Evolutionary conservation across 2,329 filamentous ascomycete species (phyloP), one percentile per base, ranked within the genome.

Genomic region (Ceratocystis colombiana): DNA sequence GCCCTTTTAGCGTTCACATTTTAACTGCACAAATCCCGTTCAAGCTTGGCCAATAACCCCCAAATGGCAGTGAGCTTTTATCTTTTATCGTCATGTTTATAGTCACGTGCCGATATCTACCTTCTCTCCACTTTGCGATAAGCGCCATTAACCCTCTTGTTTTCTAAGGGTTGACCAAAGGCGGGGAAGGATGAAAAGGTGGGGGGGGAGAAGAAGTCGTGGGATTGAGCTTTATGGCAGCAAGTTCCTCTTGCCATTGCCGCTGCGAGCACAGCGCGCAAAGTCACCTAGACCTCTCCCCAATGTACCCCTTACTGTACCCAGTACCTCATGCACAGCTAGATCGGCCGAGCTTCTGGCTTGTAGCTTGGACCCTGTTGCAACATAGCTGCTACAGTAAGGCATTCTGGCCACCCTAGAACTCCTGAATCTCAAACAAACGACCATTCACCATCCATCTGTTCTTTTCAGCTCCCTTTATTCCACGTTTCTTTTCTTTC

Each of bases 401-500:
- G 10, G 20, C 48, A 20, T 5, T 10, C 48, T 3, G 20, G 20
- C 48, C 20, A 53, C n/a, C n/a, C 46, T 22, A 50, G 5, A 53
- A 53, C 48, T 53, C 48, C 20, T 53, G 48, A 53, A 25, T 53
- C 48, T 53, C 48, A 53, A 53, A 53, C 48, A 57, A 41, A 41
- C 12, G 37, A 15, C 37, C 37, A 12, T 25, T 25, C 20, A 25
- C 22, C 20, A 10, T 65, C 50, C n/a, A 30, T 30, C 57, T 48
- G 28, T 45, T 63, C 59, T 25, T 57, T 55, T 48, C 41, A 20
- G 10, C 33, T 65, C 62, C 57, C n/a, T 33, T 33, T 7, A 44
- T 46, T 48, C 44, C 67, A 64, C 57, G 15, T 41, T 20, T 33
- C 62, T 45, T 64, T 63, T 44, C 59, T 30, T 55, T 57, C 22